These are phyloP conservation scores for Pestalotiopsis sp. DNA, from an alignment of 2,329 filamentous ascomycete genomes.

Conservation along the genomic window DNA sequence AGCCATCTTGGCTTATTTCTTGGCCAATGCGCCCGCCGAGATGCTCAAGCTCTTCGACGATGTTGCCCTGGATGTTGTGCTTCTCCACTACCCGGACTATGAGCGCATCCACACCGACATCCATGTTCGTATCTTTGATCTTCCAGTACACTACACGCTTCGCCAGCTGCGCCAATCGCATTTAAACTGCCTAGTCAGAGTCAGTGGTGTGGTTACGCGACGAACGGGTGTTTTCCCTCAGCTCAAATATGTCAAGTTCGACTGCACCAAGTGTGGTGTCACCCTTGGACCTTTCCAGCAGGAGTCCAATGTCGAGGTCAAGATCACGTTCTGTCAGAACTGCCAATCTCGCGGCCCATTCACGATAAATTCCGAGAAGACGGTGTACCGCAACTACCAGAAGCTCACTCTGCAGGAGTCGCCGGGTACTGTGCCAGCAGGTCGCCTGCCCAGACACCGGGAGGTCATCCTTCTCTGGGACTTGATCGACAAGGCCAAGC, in stretches of 20 bases:
- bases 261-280: slow-evolving; percentile 89
- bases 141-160: slow-evolving; percentile 92
- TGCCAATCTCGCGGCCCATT: slow-evolving; percentile 96
- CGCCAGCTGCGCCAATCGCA: slow-evolving; percentile 94
- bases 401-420: slow-evolving; percentile 97
- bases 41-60: slow-evolving; percentile 95
- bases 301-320: slow-evolving; percentile 94
- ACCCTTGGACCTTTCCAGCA: slow-evolving; percentile 96
- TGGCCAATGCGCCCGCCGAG: slow-evolving; percentile 93
- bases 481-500: slow-evolving; percentile 94
- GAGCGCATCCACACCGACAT: slow-evolving; percentile 97
- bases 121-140: slow-evolving; percentile 92
- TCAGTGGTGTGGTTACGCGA: slow-evolving; percentile 92
- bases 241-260: slow-evolving; percentile 97
- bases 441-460: slow-evolving; percentile 86
- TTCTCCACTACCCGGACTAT: slow-evolving; percentile 96
- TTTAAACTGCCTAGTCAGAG: slow-evolving; percentile 91
- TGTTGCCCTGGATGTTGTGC: slow-evolving; percentile 92
- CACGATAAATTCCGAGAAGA: slow-evolving; percentile 94
- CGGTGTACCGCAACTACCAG: slow-evolving; percentile 97
- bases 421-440: slow-evolving; percentile 92
- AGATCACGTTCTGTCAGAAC: slow-evolving; percentile 93
- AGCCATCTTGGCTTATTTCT: slow-evolving; percentile 90
- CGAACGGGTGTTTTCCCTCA: slow-evolving; percentile 96
- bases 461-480: slow-evolving; percentile 97